Evolutionary conservation across 768 basidiomycete species (phyloP), one percentile per base, ranked within the genome.

Genomic region (Naematelia encephala): DNA sequence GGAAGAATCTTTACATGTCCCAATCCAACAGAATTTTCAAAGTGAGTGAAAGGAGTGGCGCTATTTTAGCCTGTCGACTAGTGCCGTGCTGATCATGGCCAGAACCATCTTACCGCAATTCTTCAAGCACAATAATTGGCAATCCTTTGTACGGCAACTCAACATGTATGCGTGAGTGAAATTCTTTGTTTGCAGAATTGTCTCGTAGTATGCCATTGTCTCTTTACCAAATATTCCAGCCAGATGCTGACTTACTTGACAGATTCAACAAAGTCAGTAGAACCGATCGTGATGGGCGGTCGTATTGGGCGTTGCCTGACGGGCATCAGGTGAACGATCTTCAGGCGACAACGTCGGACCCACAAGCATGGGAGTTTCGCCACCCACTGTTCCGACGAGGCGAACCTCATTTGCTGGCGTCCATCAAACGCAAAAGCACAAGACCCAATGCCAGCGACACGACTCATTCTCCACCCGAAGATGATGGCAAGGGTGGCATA

Each of bases 111-210:
- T 98, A 5, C 90, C 90, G 2, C 84, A 86, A 44, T 98, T 88
- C 86, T 99, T 97, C 85, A 99, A 99, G 76, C 96, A 98, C 79
- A 86, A 88, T 61, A 96, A 94, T 76, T 98, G 96, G 78, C 84
- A 85, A 57, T 89, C 87, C 29, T 96, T 96, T 68, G 91, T 93
- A 16, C 83, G 91, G 13, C 91, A 96, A 73, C 82, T 93, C 65
- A 96, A 93, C 82, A 92, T 92, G 89, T 96, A 93, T 77, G 90
- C 90, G 55, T 91, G 60, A 68, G 71, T 70, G 16, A 14, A 16
- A 26, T 22, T 34, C 28, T 28, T 13, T 22, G n/a, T 3, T 14
- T 26, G 51, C 43, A n/a, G n/a, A n/a, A n/a, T n/a, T n/a, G n/a
- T n/a, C n/a, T n/a, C n/a, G n/a, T n/a, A n/a, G n/a, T n/a, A n/a